Evolutionary conservation across 2,329 filamentous ascomycete species (phyloP).

Genomic region (Hypoxylon sp.): DNA sequence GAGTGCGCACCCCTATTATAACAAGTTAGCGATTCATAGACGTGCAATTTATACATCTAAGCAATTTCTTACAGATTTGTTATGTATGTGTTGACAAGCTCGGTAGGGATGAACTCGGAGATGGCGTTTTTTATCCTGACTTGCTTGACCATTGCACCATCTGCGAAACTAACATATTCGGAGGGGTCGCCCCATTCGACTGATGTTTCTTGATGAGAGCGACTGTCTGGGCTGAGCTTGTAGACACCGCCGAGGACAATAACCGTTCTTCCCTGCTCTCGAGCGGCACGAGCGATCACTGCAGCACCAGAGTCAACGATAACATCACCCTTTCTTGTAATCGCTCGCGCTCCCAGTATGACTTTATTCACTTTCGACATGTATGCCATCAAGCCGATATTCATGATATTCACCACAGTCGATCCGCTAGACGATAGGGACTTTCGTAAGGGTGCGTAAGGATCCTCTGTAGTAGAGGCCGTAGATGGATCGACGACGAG

Average conservation of each 20-base stretch:
- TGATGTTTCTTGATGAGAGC: constrained; percentile 80
- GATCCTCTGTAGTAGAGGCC: constrained; percentile 49
- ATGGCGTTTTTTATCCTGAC: constrained; percentile 81
- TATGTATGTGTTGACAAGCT: constrained; percentile 81
- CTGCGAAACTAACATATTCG: constrained; percentile 77
- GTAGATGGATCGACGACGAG: constrained; percentile 72
- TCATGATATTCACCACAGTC: constrained; percentile 82
- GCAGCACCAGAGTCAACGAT: constrained; percentile 85
- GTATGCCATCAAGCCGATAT: constrained; percentile 87
- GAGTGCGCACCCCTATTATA: constrained; percentile 46
- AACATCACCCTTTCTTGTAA: constrained; percentile 87
- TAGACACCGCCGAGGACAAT: constrained; percentile 92
- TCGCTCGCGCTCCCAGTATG: constrained; percentile 84
- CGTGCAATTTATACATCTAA: not conserved
- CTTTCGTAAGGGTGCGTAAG: constrained; percentile 71
- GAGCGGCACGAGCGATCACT: constrained; percentile 84
- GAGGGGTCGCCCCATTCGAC: constrained; percentile 88
- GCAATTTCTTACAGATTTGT: constrained; percentile 76
- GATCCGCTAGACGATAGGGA: constrained; percentile 80
- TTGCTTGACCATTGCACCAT: constrained; percentile 80
- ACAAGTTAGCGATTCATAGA: constrained; percentile 21
- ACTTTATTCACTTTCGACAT: constrained; percentile 98
- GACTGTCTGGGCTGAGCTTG: constrained; percentile 90
- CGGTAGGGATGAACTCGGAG: constrained; percentile 82
- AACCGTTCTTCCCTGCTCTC: constrained; percentile 82